Conservation (phyloP, 768 basidiomycete genomes). For the Pulveroboletus sp. region DNA sequence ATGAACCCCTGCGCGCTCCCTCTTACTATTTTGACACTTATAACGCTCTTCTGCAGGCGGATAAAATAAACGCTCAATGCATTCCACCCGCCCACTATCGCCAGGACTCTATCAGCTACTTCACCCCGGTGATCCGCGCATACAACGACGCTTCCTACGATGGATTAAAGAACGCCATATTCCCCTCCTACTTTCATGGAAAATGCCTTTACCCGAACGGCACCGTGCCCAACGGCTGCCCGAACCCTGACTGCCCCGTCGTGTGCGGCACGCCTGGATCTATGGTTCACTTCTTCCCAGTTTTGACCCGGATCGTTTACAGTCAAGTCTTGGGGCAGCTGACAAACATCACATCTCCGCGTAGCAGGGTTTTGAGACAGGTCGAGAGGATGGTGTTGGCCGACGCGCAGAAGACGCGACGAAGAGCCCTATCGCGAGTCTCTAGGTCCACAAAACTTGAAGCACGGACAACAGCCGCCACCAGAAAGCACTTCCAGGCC, state of each 20-base stretch:
- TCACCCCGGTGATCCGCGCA: slow-evolving; percentile 43
- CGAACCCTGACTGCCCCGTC: slow-evolving; percentile 73
- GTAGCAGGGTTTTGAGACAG: slow-evolving; percentile 38
- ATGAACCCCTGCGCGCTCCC: slow-evolving; percentile 12
- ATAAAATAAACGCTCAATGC: slow-evolving; percentile 31
- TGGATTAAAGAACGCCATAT: slow-evolving; percentile 52
- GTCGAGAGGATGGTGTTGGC: slow-evolving; percentile 40
- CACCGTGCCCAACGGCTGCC: slow-evolving; percentile 63
- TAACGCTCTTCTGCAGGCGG: slow-evolving; percentile 26
- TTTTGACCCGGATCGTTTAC: slow-evolving; percentile 46
- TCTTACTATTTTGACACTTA: not conserved
- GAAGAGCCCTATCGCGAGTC: slow-evolving; percentile 7
- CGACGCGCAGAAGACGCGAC: slow-evolving; percentile 24
- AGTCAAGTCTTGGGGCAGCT: slow-evolving; percentile 37
- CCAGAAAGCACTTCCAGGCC: slow-evolving; percentile 21
- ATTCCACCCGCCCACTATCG: slow-evolving; percentile 27
- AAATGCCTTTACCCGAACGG: slow-evolving; percentile 57
- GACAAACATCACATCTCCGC: slow-evolving; percentile 31
- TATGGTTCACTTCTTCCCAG: slow-evolving; percentile 60
- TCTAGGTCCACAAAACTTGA: slow-evolving; percentile 8
- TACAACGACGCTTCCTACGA: slow-evolving; percentile 44
- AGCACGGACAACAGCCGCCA: slow-evolving; percentile 19
- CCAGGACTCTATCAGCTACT: slow-evolving; percentile 30
- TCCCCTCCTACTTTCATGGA: slow-evolving; percentile 69
- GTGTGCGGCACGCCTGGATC: slow-evolving; percentile 83